Percentiles rank a stretch among this genome's conserved stretches.
Evolutionary conservation across 139 green algal genomes (phyloP).

Genomic region (Chlamydomonas sphaeroides): DNA sequence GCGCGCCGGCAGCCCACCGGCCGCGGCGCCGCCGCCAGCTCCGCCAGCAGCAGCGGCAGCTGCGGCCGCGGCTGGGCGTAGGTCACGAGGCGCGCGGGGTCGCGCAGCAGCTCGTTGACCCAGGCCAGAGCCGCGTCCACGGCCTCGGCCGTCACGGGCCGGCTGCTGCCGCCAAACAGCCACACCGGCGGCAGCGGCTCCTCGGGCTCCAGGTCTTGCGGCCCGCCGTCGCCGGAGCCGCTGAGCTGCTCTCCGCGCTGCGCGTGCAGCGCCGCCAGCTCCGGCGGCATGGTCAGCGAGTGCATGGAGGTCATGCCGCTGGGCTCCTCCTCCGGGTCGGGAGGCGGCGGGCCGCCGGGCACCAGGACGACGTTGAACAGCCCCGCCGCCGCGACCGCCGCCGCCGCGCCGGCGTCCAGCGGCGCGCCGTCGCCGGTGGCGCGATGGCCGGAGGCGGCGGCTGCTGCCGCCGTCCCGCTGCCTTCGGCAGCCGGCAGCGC

Average conservation of each 20-base stretch:
- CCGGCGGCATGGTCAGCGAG: background rate
- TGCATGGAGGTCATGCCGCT: no score
- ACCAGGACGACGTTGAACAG: conserved; percentile 22
- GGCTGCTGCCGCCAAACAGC: background rate
- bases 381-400: background rate
- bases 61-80: conserved; percentile 13
- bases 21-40: background rate
- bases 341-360: background rate
- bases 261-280: background rate
- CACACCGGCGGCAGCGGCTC: conserved; percentile 10
- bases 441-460: no score
- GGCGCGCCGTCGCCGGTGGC: background rate
- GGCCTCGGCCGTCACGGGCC: background rate
- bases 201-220: no score
- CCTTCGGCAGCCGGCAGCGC: background rate
- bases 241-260: background rate
- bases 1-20: background rate
- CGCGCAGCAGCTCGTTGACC: background rate
- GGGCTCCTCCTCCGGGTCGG: conserved; percentile 1
- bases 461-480: background rate
- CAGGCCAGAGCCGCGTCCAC: conserved; percentile 12
- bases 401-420: background rate
- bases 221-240: background rate
- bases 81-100: background rate
- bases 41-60: background rate